A percentile compares a stretch with the other conserved stretches of the same genome.
Conservation (phyloP, 1,284 basidiomycete genomes). For the Ustanciosporium gigantosporum region DNA sequence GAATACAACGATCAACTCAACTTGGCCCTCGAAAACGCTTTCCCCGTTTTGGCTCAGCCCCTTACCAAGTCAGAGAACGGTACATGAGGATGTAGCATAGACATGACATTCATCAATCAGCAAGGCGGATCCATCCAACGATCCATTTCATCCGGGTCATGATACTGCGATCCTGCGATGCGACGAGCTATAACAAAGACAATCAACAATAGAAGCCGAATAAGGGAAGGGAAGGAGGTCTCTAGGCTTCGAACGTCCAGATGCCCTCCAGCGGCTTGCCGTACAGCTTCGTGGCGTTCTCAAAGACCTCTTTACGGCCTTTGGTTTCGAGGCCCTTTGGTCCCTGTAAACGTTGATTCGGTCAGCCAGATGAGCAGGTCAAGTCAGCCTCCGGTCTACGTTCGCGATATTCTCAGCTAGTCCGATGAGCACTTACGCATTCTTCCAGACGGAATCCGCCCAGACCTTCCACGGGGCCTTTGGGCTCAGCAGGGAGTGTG, state of each 20-base stretch:
- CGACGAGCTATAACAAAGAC: too few species aligned
- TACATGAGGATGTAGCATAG: background rate
- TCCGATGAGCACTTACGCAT: too few species aligned
- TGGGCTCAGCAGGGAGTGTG: conserved; percentile 4
- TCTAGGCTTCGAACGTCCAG: conserved; percentile 18
- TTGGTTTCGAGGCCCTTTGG: conserved; percentile 34
- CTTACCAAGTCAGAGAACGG: background rate
- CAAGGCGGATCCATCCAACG: too few species aligned
- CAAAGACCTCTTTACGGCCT: conserved; percentile 30
- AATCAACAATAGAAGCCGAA: background rate
- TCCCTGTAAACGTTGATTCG: too few species aligned
- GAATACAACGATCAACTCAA: conserved; percentile 21
- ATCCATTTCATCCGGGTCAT: too few species aligned
- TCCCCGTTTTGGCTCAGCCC: conserved; percentile 14
- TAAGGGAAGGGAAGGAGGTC: too few species aligned
- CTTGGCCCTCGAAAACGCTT: conserved; percentile 25
- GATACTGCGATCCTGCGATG: too few species aligned
- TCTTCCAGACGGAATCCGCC: conserved; percentile 41
- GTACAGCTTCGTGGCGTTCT: conserved; percentile 20
- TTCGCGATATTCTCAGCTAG: too few species aligned
- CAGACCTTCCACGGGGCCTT: conserved; percentile 3
- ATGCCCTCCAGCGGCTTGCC: conserved; percentile 18
- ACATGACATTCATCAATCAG: background rate
- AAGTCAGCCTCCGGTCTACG: too few species aligned
- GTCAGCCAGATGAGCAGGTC: too few species aligned